Conservation (phyloP, 2,329 filamentous ascomycete species). For the Paecilomyces niveus region DNA sequence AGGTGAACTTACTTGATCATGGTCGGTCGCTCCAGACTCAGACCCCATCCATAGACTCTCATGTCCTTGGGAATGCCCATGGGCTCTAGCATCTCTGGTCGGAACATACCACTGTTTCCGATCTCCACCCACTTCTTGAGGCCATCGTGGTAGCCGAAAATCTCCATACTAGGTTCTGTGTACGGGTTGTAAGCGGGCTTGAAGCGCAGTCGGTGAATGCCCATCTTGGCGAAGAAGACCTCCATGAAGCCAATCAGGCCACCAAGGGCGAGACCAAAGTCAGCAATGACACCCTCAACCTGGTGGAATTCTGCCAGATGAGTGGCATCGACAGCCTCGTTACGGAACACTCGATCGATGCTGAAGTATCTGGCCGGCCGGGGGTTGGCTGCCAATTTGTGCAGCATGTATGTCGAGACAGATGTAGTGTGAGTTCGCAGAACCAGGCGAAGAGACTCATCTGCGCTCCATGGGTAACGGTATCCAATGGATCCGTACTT, state of each 20-base stretch:
- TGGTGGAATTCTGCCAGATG: constrained; percentile 98
- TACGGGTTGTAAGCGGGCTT: constrained; percentile 96
- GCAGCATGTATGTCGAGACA: constrained; percentile 81
- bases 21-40: constrained; percentile 86
- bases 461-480: constrained; percentile 84
- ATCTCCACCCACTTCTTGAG: constrained; percentile 92
- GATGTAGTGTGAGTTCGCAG: constrained; percentile 95
- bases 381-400: constrained; percentile 77
- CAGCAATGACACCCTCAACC: constrained; percentile 95
- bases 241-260: constrained; percentile 92
- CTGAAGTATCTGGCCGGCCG: constrained; percentile 94
- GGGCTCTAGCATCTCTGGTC: constrained; percentile 90
- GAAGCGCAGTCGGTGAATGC: constrained; percentile 78
- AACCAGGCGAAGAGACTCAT: constrained; percentile 80
- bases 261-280: constrained; percentile 86
- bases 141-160: constrained; percentile 90
- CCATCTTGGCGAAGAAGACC: constrained; percentile 95
- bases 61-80: constrained; percentile 92
- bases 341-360: constrained; percentile 96
- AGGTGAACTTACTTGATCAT: constrained; percentile 77
- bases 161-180: constrained; percentile 96
- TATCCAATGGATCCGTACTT: constrained; percentile 96
- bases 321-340: constrained; percentile 94
- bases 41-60: constrained; percentile 88
- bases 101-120: constrained; percentile 97